These are phyloP conservation scores for Amanita polypyramis DNA, from an alignment of 768 basidiomycete genomes.

Conservation along the genomic window DNA sequence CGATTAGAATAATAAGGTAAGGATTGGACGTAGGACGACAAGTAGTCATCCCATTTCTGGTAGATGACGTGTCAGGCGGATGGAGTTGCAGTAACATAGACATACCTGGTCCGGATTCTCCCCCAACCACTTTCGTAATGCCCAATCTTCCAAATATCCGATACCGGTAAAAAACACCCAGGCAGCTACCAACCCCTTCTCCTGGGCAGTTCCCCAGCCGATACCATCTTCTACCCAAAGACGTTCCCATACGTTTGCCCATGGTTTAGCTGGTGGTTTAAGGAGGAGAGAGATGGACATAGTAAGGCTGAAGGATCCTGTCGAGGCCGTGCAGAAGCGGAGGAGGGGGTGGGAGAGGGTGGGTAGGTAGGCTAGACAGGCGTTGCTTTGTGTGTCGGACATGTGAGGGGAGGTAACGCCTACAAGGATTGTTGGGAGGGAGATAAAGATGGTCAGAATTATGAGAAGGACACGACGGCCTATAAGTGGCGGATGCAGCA, in stretches of 20 bases:
- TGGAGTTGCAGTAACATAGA: background rate
- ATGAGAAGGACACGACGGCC: conserved; percentile 33
- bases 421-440: conserved; percentile 25
- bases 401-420: conserved; percentile 36
- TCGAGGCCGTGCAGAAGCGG: conserved; percentile 39
- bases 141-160: conserved; percentile 45
- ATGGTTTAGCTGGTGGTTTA: conserved; percentile 28
- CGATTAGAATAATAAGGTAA: conserved; percentile 44
- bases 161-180: conserved; percentile 39
- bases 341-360: conserved; percentile 35
- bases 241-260: conserved; percentile 56
- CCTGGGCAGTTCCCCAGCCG: conserved; percentile 44
- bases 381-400: background rate
- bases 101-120: conserved; percentile 61
- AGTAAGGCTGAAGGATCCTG: conserved; percentile 47
- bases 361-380: background rate
- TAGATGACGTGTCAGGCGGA: background rate
- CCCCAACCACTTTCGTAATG: conserved; percentile 42
- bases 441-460: conserved; percentile 22
- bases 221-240: conserved; percentile 38
- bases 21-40: conserved; percentile 44
- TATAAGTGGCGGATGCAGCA: conserved; percentile 42
- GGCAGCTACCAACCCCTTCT: conserved; percentile 49
- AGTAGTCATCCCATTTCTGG: conserved; percentile 63
- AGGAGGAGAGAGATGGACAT: conserved; percentile 45